Evolutionary conservation across 208 protist genomes (phyloP).

Genomic region (Tritrichomonas foetus): DNA sequence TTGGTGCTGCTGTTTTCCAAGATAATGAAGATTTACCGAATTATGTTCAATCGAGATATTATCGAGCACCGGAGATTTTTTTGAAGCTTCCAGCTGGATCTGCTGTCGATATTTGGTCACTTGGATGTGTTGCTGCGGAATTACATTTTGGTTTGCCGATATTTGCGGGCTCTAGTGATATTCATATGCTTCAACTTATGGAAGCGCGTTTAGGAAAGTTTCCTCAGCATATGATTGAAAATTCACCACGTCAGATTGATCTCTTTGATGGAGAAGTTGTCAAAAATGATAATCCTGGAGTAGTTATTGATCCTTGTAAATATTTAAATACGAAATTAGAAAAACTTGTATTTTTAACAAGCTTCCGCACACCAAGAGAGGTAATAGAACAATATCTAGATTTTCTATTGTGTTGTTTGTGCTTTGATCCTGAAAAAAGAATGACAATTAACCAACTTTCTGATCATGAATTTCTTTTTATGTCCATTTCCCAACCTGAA

Average conservation of each 20-base stretch:
- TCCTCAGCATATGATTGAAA: neutral
- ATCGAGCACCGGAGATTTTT: conserved; percentile 33
- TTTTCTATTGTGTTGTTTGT: no score
- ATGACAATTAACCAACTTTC: no score
- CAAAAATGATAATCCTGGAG: neutral
- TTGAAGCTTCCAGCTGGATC: neutral
- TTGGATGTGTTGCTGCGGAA: conserved; percentile 51
- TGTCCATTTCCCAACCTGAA: no score
- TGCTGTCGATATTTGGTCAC: conserved; percentile 50
- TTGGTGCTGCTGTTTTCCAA: neutral
- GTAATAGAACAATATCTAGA: no score
- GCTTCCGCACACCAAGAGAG: no score
- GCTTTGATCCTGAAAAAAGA: no score
- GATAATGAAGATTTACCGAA: no score
- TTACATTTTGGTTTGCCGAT: conserved; percentile 43
- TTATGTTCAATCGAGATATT: conserved; percentile 5
- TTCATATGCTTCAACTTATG: neutral
- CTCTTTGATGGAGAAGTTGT: neutral
- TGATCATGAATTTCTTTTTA: no score
- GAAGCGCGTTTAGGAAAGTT: no score
- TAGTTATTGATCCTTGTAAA: neutral
- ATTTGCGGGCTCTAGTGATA: conserved; percentile 2
- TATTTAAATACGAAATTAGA: no score
- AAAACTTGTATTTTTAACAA: no score
- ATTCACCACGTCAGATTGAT: neutral